A percentile compares a stretch with the other conserved stretches of the same genome.
Conservation (phyloP, 2,329 filamentous ascomycete species). For the Periconia sp. region DNA sequence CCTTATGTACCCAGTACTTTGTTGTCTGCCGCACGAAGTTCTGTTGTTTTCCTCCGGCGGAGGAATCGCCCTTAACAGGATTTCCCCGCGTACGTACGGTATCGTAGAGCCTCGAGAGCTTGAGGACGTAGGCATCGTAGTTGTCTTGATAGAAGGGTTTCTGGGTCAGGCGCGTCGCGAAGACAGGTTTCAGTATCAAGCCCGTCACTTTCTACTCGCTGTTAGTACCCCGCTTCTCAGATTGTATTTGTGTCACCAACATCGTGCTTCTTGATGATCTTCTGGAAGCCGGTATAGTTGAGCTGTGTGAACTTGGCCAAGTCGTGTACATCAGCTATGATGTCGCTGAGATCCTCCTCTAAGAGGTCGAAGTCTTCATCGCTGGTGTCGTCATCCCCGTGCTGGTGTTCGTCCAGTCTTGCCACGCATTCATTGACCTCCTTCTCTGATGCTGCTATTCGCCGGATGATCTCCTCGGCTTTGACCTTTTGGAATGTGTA, state of each 20-base stretch:
- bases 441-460: slow-evolving; percentile 85
- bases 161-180: slow-evolving; percentile 89
- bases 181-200: slow-evolving; percentile 94
- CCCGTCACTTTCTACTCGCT: slow-evolving; percentile 80
- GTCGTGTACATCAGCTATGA: slow-evolving; percentile 98
- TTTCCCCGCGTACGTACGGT: slow-evolving; percentile 91
- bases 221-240: too few species aligned
- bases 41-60: slow-evolving; percentile 89
- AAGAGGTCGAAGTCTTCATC: slow-evolving; percentile 95
- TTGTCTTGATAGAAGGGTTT: slow-evolving; percentile 99
- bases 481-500: slow-evolving; percentile 98
- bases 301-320: slow-evolving; percentile 97
- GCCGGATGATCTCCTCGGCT: slow-evolving; percentile 90
- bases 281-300: slow-evolving; percentile 99
- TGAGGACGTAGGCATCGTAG: slow-evolving; percentile 93
- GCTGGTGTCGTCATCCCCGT: slow-evolving; percentile 57
- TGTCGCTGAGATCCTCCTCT: slow-evolving; percentile 94
- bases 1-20: slow-evolving; percentile 99
- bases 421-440: slow-evolving; percentile 89
- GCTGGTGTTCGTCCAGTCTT: slow-evolving; percentile 61
- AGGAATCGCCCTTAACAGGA: slow-evolving; percentile 87
- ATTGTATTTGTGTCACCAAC: too few species aligned
- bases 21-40: slow-evolving; percentile 97
- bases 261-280: slow-evolving; percentile 99
- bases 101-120: slow-evolving; percentile 94